Base-by-base conservation (phyloP, 257 asterid genomes). In the Dorcoceras hygrometricum region DNA sequence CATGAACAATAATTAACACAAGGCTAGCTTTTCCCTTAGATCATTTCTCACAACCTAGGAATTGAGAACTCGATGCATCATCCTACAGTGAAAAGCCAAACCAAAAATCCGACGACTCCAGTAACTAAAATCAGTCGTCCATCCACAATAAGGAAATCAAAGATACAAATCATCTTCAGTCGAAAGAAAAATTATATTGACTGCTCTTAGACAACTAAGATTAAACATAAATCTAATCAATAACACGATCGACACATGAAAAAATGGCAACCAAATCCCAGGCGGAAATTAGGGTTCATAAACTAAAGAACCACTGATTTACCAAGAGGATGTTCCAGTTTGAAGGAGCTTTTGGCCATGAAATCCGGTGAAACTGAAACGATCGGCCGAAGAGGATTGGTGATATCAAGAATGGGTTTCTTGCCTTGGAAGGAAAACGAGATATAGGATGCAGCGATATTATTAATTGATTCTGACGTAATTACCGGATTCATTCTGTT, bases 321-420 rank as follows among this genome's bases (percentile, higher is more conserved):
- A 75, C 79, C 79, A 11, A 75, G 79, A 0, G 79, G 79, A 61
- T 75, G 79, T 64, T 75, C 75, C 75, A 70, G 65, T 54, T 75
- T 75, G 51, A 75, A 70, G 68, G 79, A 70, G 60, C 75, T 75
- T 43, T 75, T 70, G n/a, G 79, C 72, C 79, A 70, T 75, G 63
- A 36, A 65, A 71, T 56, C 61, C 53, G 34, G 62, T 3, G 9
- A 46, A 62, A 32, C n/a, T n/a, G 23, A 11, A 20, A 61, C 36
- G 24, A 70, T 28, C 16, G 51, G 56, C 1, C 14, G 9, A 34
- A 34, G 8, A 8, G 7, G 14, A 29, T 28, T 3, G 12, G 14
- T 6, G 0, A 31, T 5, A 31, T 34, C 19, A 27, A 34, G 24
- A 26, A 16, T 65, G 9, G 43, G 14, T 34, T 34, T 34, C 43